Conservation (phyloP, 2,329 filamentous ascomycete species). For the Verticillium dahliae region DNA sequence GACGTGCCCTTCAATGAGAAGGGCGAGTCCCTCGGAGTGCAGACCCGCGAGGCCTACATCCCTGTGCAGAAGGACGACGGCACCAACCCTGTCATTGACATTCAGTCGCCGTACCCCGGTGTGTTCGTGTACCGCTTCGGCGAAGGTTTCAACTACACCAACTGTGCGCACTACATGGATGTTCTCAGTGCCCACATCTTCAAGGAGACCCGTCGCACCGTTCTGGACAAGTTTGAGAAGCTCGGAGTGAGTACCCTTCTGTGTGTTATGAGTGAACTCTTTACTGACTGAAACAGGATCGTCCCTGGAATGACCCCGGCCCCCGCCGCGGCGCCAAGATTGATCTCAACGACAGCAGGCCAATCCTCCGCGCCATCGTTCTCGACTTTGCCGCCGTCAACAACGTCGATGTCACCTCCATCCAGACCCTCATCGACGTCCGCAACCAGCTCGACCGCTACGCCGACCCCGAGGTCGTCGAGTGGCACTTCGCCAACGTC, state of each 20-base stretch:
- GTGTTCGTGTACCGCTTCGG: constrained; percentile 46
- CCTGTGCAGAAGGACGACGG: constrained; percentile 32
- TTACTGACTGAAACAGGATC: constrained; percentile 22
- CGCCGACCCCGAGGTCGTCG: constrained; percentile 37
- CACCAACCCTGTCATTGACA: constrained; percentile 35
- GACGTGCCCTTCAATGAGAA: constrained; percentile 10
- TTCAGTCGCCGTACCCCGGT: constrained; percentile 38
- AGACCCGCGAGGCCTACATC: constrained; percentile 29
- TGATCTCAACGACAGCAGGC: constrained; percentile 28
- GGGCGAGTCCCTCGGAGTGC: constrained; percentile 8
- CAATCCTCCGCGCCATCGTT: constrained; percentile 45
- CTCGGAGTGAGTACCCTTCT: constrained; percentile 31
- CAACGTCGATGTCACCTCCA: constrained; percentile 49
- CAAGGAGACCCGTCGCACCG: constrained; percentile 31
- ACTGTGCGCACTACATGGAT: constrained; percentile 41
- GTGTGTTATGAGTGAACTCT: neutral
- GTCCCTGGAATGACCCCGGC: constrained; percentile 50
- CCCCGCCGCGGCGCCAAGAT: constrained; percentile 26
- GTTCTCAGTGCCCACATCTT: constrained; percentile 30
- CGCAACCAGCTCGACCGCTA: constrained; percentile 48
- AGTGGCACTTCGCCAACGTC: constrained; percentile 49
- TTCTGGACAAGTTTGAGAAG: constrained; percentile 35
- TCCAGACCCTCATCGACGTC: constrained; percentile 51
- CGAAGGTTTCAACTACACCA: constrained; percentile 47
- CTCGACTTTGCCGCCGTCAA: constrained; percentile 53